Percentiles rank a stretch among this genome's conserved stretches.
Evolutionary conservation across 306 rosid genomes (phyloP).

Genomic region (Phaseolus lunatus): DNA sequence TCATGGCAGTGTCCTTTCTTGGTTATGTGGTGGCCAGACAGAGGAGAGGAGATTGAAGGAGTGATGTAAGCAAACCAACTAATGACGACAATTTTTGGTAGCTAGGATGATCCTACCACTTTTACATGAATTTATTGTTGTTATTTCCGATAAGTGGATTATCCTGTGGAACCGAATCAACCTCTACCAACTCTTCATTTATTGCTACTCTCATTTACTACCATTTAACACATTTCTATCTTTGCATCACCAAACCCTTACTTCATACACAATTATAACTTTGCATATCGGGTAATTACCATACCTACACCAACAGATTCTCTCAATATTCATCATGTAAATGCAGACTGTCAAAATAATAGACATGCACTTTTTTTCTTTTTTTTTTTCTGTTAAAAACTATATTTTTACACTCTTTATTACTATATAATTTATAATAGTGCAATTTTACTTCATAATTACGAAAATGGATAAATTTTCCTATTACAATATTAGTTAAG

Average conservation of each 20-base stretch:
- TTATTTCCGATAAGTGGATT: constrained; percentile 35
- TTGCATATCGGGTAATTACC: constrained; percentile 29
- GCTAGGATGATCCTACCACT: constrained; percentile 31
- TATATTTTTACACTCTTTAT: too few species aligned
- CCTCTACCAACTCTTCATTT: constrained; percentile 17
- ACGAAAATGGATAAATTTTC: too few species aligned
- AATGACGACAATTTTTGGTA: constrained; percentile 48
- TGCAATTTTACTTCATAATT: too few species aligned
- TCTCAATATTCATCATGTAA: not conserved
- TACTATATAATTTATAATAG: too few species aligned
- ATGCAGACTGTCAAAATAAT: not conserved
- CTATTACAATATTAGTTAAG: too few species aligned
- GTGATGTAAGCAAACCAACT: constrained; percentile 63
- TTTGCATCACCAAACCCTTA: constrained; percentile 38
- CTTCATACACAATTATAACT: constrained; percentile 25
- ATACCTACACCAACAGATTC: not conserved
- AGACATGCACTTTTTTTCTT: not conserved
- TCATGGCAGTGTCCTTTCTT: constrained; percentile 52
- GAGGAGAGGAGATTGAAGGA: constrained; percentile 14
- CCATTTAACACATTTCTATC: not conserved
- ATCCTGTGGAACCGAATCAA: not conserved
- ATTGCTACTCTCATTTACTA: not conserved
- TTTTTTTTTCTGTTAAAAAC: too few species aligned
- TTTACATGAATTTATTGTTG: constrained; percentile 39
- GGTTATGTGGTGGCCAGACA: constrained; percentile 23